phyloP scores from a whole-genome alignment of 2,329 filamentous ascomycete species.

The Cladophialophora immunda region DNA sequence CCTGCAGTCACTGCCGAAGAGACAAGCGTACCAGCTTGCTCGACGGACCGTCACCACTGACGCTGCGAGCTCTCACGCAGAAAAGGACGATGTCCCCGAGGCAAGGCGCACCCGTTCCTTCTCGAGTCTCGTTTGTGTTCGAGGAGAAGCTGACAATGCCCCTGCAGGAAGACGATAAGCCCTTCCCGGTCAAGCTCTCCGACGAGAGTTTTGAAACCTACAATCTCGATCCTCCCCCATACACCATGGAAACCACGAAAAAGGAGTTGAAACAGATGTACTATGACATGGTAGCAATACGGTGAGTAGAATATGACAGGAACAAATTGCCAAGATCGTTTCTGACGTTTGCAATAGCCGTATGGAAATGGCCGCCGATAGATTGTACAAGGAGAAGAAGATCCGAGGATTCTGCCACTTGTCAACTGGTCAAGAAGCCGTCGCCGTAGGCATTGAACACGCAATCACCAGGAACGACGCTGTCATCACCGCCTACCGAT shows the following conservation, averaged over 20 bases:
- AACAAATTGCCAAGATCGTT: neutral
- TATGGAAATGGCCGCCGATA: constrained; percentile 99
- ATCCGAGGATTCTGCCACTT: constrained; percentile 99
- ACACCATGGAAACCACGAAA: constrained; percentile 94
- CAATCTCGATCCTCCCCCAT: constrained; percentile 94
- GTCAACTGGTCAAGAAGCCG: constrained; percentile 96
- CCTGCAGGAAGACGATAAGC: constrained; percentile 85
- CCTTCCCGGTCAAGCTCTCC: constrained; percentile 89
- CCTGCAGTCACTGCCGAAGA: constrained; percentile 47
- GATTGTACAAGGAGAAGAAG: constrained; percentile 99
- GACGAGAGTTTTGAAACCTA: constrained; percentile 99
- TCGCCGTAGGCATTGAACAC: constrained; percentile 96
- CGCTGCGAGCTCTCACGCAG: constrained; percentile 88
- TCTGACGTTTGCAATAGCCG: constrained; percentile 66
- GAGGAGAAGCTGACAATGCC: constrained; percentile 11
- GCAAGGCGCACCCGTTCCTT: constrained; percentile 60
- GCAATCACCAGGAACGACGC: constrained; percentile 91
- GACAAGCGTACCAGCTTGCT: constrained; percentile 57
- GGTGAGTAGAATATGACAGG: constrained; percentile 66
- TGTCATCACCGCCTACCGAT: constrained; percentile 97
- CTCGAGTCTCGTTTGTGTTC: constrained; percentile 40
- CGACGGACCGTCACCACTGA: constrained; percentile 90
- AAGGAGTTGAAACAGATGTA: constrained; percentile 99
- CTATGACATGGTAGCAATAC: constrained; percentile 92
- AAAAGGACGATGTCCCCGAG: constrained; percentile 75